Conservation (phyloP, 1,284 basidiomycete species). For the Microbotryum saponariae region DNA sequence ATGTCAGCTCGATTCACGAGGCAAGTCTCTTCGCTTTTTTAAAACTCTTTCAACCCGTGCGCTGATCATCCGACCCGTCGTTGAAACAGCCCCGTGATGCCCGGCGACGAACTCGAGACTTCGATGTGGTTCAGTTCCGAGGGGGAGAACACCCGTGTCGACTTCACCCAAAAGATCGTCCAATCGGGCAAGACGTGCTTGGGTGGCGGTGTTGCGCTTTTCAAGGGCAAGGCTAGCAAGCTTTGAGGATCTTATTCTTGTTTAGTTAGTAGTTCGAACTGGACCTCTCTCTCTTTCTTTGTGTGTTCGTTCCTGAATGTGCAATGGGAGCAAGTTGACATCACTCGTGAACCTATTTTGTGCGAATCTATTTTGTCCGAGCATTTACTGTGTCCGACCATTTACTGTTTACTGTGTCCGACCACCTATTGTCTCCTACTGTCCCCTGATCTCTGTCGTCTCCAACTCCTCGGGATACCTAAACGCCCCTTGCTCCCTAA, state of each 20-base stretch:
- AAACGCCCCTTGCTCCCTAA: slow-evolving; percentile 40
- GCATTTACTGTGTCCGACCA: no score
- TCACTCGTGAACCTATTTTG: no score
- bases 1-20: slow-evolving; percentile 67
- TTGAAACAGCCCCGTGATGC: slow-evolving; percentile 19
- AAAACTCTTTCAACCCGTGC: neutral
- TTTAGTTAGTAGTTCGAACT: neutral
- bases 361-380: no score
- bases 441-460: slow-evolving; percentile 27
- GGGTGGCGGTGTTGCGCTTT: slow-evolving; percentile 33
- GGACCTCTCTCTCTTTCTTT: no score
- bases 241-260: slow-evolving; percentile 7
- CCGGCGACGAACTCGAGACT: slow-evolving; percentile 53
- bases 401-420: no score
- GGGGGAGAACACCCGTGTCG: slow-evolving; percentile 57
- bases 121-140: slow-evolving; percentile 63
- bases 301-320: no score
- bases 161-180: slow-evolving; percentile 62
- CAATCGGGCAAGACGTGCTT: slow-evolving; percentile 56
- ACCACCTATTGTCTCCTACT: no score
- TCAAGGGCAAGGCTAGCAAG: slow-evolving; percentile 29
- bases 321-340: no score
- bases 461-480: slow-evolving; percentile 40
- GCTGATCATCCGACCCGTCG: neutral
- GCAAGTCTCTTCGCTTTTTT: neutral